Evolutionary conservation across 2,329 filamentous ascomycete species (phyloP).

Genomic region (Alternaria triticimaculans): DNA sequence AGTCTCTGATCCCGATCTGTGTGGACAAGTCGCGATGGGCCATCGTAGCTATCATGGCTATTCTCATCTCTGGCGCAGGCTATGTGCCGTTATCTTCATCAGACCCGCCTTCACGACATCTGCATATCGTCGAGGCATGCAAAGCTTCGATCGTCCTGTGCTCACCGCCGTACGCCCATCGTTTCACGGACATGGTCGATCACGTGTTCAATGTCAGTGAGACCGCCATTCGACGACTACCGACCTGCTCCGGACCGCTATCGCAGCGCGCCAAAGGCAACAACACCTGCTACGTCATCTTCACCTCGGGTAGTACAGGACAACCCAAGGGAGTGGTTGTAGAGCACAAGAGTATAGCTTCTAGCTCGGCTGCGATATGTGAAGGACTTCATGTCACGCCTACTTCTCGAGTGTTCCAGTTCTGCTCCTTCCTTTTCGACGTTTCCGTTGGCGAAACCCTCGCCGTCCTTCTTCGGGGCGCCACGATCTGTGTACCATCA

Average conservation of each 20-base stretch:
- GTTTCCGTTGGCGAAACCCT: constrained; percentile 45
- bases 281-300: constrained; percentile 39
- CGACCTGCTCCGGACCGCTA: constrained; percentile 8
- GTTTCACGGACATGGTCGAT: constrained; percentile 23
- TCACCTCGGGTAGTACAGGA: constrained; percentile 45
- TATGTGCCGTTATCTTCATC: constrained; percentile 41
- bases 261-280: constrained; percentile 23
- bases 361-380: constrained; percentile 37
- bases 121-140: constrained; percentile 38
- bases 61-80: constrained; percentile 45
- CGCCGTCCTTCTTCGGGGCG: constrained; percentile 39
- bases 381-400: constrained; percentile 35
- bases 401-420: constrained; percentile 44
- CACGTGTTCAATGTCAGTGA: constrained; percentile 30
- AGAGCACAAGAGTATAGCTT: constrained; percentile 37
- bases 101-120: constrained; percentile 34
- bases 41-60: constrained; percentile 45
- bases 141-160: constrained; percentile 37
- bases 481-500: constrained; percentile 44
- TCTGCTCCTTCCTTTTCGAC: constrained; percentile 46
- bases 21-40: constrained; percentile 48
- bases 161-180: constrained; percentile 29
- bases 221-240: constrained; percentile 20
- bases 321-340: constrained; percentile 42
- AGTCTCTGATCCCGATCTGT: constrained; percentile 44